Percentiles rank a stretch among this genome's conserved stretches.
phyloP scores from a whole-genome alignment of 179 eudicot species.

The Spinacia oleracea region DNA sequence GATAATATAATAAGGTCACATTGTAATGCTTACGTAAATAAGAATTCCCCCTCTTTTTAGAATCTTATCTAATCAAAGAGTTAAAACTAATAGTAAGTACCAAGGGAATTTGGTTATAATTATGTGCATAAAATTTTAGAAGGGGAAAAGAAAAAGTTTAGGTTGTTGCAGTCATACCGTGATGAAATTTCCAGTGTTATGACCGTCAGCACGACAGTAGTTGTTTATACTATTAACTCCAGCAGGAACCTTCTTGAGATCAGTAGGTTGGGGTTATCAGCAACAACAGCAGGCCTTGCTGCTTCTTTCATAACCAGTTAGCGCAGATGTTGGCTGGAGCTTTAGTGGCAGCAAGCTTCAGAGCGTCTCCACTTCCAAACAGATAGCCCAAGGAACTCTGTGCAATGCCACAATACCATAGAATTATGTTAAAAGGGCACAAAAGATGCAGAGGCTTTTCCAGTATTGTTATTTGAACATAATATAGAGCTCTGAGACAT shows the following conservation, averaged over 20 bases:
- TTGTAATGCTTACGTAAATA: neutral
- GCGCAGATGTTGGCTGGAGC: conserved; percentile 32
- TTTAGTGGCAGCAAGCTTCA: conserved; percentile 42
- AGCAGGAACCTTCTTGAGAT: too few species aligned
- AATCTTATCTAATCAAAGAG: neutral
- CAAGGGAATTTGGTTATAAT: too few species aligned
- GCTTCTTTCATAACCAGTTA: conserved; percentile 29
- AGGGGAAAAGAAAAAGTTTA: neutral
- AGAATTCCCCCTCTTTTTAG: neutral
- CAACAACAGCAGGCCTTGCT: too few species aligned
- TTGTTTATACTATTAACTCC: too few species aligned
- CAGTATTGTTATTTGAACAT: too few species aligned
- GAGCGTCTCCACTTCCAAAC: conserved; percentile 64
- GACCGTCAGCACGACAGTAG: conserved; percentile 63
- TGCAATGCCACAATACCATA: too few species aligned
- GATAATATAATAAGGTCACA: neutral
- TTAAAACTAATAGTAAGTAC: too few species aligned
- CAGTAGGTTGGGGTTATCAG: too few species aligned
- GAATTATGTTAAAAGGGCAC: too few species aligned
- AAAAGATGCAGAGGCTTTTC: too few species aligned
- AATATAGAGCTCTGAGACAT: too few species aligned
- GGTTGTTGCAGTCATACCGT: conserved; percentile 54
- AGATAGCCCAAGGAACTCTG: conserved; percentile 69
- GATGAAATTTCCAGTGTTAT: conserved; percentile 69
- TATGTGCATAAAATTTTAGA: too few species aligned